Conservation (phyloP, 257 asterid genomes). For the Solanum rostratum region DNA sequence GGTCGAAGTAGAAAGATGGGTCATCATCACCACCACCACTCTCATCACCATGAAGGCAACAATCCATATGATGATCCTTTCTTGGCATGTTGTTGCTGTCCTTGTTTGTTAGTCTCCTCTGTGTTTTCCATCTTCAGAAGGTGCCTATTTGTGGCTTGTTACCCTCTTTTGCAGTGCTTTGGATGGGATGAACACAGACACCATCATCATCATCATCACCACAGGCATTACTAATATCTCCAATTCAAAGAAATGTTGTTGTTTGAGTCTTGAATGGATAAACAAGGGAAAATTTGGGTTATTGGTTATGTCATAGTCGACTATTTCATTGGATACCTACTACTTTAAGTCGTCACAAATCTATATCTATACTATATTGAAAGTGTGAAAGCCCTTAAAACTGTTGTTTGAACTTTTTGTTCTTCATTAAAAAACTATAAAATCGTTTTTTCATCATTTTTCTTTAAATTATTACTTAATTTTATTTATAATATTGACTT, state of each 20-base stretch:
- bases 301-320: neutral
- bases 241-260: neutral
- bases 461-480: too few relatives aligned
- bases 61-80: slow-evolving; percentile 8
- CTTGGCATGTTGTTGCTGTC: slow-evolving; percentile 32
- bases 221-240: slow-evolving; percentile 21
- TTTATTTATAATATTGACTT: too few relatives aligned
- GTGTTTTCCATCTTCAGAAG: slow-evolving; percentile 18
- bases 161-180: slow-evolving; percentile 54
- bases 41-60: neutral
- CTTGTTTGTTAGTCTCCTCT: slow-evolving; percentile 24
- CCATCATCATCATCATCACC: slow-evolving; percentile 22
- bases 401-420: too few relatives aligned
- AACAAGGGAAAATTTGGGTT: neutral
- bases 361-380: too few relatives aligned
- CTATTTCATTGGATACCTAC: neutral
- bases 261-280: neutral
- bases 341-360: neutral
- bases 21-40: slow-evolving; percentile 5
- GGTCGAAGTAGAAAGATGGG: neutral
- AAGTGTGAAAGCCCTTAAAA: too few relatives aligned
- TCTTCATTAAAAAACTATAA: too few relatives aligned
- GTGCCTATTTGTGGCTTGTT: slow-evolving; percentile 46
- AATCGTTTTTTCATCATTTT: too few relatives aligned
- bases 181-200: slow-evolving; percentile 51